These are phyloP conservation scores for Lactarius sanguifluus DNA, from an alignment of 768 basidiomycete genomes.

Conservation along the genomic window DNA sequence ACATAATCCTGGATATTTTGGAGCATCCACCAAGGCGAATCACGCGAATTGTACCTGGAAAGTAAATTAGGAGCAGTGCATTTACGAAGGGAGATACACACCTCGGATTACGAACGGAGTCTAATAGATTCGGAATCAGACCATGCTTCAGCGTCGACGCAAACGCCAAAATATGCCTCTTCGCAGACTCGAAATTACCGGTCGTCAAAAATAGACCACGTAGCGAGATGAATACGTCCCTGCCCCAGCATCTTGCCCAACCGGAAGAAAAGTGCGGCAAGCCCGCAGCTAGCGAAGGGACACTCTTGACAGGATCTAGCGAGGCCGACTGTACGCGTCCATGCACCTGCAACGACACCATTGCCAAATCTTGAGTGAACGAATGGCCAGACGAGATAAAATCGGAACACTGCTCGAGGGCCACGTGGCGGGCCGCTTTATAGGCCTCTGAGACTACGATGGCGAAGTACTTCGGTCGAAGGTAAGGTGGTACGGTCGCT, in stretches of 20 bases:
- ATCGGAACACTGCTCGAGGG: conserved; percentile 84
- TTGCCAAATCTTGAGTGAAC: conserved; percentile 87
- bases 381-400: conserved; percentile 82
- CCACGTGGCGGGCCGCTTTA: conserved; percentile 82
- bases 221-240: conserved; percentile 91
- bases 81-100: conserved; percentile 37
- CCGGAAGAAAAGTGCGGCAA: conserved; percentile 89
- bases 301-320: conserved; percentile 65
- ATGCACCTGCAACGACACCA: conserved; percentile 87
- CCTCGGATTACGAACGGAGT: conserved; percentile 84
- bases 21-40: conserved; percentile 99
- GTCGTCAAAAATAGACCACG: conserved; percentile 93
- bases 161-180: conserved; percentile 89
- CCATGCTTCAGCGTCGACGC: conserved; percentile 93
- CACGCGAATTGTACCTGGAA: conserved; percentile 87
- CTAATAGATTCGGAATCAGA: conserved; percentile 92
- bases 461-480: conserved; percentile 96
- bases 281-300: conserved; percentile 89
- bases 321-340: conserved; percentile 90
- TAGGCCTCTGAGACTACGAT: conserved; percentile 88
- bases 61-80: not conserved
- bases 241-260: conserved; percentile 98
- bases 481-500: conserved; percentile 70
- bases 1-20: conserved; percentile 98
- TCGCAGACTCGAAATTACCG: conserved; percentile 83